Evolutionary conservation across 495 filamentous ascomycete genomes (phyloP).

Genomic region (Aspergillus leporis): DNA sequence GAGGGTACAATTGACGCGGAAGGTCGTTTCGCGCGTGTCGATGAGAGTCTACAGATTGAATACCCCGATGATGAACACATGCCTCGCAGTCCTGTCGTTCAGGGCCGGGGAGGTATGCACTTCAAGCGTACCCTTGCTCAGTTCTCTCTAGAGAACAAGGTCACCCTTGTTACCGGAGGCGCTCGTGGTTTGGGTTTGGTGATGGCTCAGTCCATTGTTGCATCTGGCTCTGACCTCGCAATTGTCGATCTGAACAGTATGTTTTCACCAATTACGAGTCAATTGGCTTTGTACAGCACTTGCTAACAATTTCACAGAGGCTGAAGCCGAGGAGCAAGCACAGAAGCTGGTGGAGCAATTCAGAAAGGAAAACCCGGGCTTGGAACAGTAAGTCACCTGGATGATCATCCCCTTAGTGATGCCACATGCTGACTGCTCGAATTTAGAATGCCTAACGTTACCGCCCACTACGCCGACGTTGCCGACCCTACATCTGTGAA

Average conservation of each 20-base stretch:
- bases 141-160: constrained; percentile 78
- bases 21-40: constrained; percentile 70
- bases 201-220: constrained; percentile 86
- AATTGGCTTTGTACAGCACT: background rate
- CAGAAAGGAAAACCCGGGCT: constrained; percentile 72
- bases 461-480: constrained; percentile 87
- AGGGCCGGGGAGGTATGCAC: constrained; percentile 69
- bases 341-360: constrained; percentile 70
- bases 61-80: constrained; percentile 72
- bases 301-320: constrained; percentile 53
- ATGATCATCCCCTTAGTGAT: background rate
- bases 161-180: constrained; percentile 81
- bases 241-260: constrained; percentile 91
- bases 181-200: constrained; percentile 84
- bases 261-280: constrained; percentile 27
- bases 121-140: constrained; percentile 69
- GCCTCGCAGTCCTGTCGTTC: constrained; percentile 64
- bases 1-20: constrained; percentile 37
- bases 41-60: constrained; percentile 70
- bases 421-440: constrained; percentile 1
- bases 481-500: constrained; percentile 76
- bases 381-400: constrained; percentile 56
- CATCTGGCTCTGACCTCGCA: constrained; percentile 83
- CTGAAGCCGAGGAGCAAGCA: constrained; percentile 79
- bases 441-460: constrained; percentile 72